phyloP scores from a whole-genome alignment of 768 basidiomycete genomes.

The Cantharellus anzutake region DNA sequence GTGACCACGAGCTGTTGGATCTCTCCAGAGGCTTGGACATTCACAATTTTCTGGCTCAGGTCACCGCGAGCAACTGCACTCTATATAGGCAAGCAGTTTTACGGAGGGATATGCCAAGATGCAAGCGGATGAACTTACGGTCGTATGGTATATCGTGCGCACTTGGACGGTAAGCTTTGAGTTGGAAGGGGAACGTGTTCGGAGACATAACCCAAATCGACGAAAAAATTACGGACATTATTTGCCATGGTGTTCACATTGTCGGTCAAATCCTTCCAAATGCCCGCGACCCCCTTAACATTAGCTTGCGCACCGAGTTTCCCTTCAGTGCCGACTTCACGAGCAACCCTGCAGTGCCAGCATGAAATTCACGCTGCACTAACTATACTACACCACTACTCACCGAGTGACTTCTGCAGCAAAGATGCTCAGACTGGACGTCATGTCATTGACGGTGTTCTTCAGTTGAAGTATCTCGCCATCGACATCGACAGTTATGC shows the following conservation, averaged over 20 bases:
- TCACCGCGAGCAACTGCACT: conserved; percentile 91
- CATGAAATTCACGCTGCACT: neutral
- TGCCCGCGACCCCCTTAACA: conserved; percentile 87
- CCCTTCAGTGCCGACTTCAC: conserved; percentile 95
- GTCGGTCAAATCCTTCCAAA: conserved; percentile 93
- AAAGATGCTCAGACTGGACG: conserved; percentile 65
- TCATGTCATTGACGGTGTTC: conserved; percentile 93
- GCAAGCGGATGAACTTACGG: conserved; percentile 29
- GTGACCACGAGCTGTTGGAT: conserved; percentile 93
- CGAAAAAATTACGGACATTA: conserved; percentile 36
- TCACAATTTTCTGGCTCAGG: conserved; percentile 81
- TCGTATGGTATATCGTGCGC: conserved; percentile 81
- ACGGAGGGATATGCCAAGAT: neutral
- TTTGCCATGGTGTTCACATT: conserved; percentile 93
- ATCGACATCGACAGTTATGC: conserved; percentile 77
- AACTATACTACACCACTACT: neutral
- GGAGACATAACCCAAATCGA: neutral
- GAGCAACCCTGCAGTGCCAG: conserved; percentile 42
- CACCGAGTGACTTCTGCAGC: conserved; percentile 50
- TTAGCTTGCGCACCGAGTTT: conserved; percentile 84
- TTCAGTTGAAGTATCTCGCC: conserved; percentile 73
- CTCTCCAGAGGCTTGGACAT: conserved; percentile 80
- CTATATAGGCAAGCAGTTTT: conserved; percentile 14
- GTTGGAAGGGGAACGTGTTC: neutral
- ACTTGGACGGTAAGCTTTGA: conserved; percentile 76